Base-by-base conservation (phyloP, 2,329 filamentous ascomycete species). In the Botrytis cinerea region DNA sequence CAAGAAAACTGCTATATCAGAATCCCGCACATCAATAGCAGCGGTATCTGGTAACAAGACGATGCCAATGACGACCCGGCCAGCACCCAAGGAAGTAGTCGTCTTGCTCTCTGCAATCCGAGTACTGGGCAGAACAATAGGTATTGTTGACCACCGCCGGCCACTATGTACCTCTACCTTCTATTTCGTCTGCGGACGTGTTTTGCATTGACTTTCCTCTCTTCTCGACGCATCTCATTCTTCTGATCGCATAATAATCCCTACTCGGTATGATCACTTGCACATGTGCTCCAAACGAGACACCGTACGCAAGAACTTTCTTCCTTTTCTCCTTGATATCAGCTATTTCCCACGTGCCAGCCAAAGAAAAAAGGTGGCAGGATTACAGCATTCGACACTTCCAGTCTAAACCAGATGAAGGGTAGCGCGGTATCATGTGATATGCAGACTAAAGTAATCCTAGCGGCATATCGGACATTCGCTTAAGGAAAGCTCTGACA, bases 391-490 rank as follows among this genome's bases (percentile, higher is more conserved):
- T 43, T 16, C 14, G 25, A 28, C 25, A 63, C 10, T 22, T 45
- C 16, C 0, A 20, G 4, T 20, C 61, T 63, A 63, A 63, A 0
- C 61, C 40, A 7, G 35, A 38, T 10, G 25, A 51, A 7, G 32
- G 4, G 9, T 67, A 40, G 64, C 25, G 0, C 4, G 0, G 0
- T 6, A 22, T 68, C 64, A 68, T 57, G 66, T 68, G 66, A 57
- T 54, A 43, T 43, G 6, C 9, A 32, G 2, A 18, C 48, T 57
- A 68, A 25, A 22, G 32, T 54, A 14, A 54, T 68, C 64, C 35
- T 66, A 71, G 68, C 28, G 66, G 20, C 66, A 57, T 57, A 69
- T 54, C 51, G 25, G 66, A 59, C 25, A n/a, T 69, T 69, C 66
- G 66, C 66, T 69, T 69, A 60, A 35, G 60, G 16, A 54, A 46